These are phyloP conservation scores for Hypoxylon sp. DNA, from an alignment of 2,329 filamentous ascomycete genomes.

Conservation along the genomic window DNA sequence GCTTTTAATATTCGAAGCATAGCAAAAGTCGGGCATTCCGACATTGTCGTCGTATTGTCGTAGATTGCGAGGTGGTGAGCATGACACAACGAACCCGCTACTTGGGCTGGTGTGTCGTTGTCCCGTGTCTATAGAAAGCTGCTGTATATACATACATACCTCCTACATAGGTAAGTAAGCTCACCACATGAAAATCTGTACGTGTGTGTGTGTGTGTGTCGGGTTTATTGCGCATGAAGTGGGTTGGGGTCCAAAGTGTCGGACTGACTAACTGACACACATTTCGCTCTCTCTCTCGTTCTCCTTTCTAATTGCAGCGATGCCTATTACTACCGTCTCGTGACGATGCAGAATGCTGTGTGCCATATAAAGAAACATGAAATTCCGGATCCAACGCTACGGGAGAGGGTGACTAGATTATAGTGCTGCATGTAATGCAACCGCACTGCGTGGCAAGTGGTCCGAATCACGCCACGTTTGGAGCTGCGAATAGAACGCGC, in stretches of 20 bases:
- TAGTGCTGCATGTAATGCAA: conserved; percentile 39
- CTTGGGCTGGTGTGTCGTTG: conserved; percentile 1
- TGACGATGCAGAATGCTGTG: conserved; percentile 25
- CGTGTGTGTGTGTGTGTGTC: background rate
- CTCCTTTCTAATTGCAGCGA: conserved; percentile 26
- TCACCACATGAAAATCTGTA: conserved; percentile 28
- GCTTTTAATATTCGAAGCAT: conserved; percentile 1
- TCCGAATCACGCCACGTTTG: conserved; percentile 33
- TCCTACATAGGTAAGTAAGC: background rate
- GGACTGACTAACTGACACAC: conserved; percentile 4
- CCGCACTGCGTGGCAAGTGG: conserved; percentile 38
- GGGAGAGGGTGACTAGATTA: conserved; percentile 23
- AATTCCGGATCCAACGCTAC: conserved; percentile 34
- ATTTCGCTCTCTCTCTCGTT: conserved; percentile 3
- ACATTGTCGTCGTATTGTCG: conserved; percentile 26
- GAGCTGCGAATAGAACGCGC: background rate
- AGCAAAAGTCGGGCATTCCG: conserved; percentile 10
- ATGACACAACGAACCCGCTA: conserved; percentile 23
- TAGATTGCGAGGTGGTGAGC: conserved; percentile 15
- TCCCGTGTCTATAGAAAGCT: conserved; percentile 18
- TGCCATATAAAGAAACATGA: conserved; percentile 27
- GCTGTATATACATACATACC: background rate
- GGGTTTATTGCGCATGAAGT: conserved; percentile 16
- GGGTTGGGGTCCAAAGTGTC: conserved; percentile 16
- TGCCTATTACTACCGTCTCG: conserved; percentile 12